Conservation (phyloP, 2,329 filamentous ascomycete genomes). For the Fusarium equiseti region DNA sequence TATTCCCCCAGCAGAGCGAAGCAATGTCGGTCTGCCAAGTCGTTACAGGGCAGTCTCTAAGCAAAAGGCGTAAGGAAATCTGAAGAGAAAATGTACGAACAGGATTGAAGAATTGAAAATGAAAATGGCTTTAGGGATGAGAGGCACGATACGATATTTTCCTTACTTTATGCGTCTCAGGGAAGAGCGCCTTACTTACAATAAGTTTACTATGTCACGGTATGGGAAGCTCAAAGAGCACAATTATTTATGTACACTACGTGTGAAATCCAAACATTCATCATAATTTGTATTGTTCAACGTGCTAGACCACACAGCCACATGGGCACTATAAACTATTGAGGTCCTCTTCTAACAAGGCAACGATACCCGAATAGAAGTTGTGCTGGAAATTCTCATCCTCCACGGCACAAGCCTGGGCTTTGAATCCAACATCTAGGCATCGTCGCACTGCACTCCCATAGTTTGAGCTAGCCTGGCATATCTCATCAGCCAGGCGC, state of each 20-base stretch:
- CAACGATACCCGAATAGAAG: conserved; percentile 5
- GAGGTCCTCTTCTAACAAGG: neutral
- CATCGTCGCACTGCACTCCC: neutral
- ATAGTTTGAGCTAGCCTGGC: neutral
- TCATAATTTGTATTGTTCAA: neutral
- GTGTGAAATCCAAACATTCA: neutral
- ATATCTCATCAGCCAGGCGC: neutral
- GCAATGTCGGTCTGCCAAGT: conserved; percentile 28
- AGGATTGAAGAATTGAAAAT: neutral
- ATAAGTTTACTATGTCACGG: neutral
- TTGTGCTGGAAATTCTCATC: conserved; percentile 2
- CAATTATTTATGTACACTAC: neutral
- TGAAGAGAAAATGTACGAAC: neutral
- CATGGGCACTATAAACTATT: neutral
- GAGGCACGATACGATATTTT: neutral
- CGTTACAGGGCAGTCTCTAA: conserved; percentile 27
- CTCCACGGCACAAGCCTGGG: neutral
- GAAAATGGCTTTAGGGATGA: conserved; percentile 4
- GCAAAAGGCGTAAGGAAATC: neutral
- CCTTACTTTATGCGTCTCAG: neutral
- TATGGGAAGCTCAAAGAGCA: neutral
- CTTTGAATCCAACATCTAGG: neutral
- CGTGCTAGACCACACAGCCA: no score
- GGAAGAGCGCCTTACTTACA: neutral
- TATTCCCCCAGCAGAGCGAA: conserved; percentile 25